Evolutionary conservation across 139 green algal genomes (phyloP), one percentile per base, ranked within the genome.

Genomic region (Chlorella vulgaris): DNA sequence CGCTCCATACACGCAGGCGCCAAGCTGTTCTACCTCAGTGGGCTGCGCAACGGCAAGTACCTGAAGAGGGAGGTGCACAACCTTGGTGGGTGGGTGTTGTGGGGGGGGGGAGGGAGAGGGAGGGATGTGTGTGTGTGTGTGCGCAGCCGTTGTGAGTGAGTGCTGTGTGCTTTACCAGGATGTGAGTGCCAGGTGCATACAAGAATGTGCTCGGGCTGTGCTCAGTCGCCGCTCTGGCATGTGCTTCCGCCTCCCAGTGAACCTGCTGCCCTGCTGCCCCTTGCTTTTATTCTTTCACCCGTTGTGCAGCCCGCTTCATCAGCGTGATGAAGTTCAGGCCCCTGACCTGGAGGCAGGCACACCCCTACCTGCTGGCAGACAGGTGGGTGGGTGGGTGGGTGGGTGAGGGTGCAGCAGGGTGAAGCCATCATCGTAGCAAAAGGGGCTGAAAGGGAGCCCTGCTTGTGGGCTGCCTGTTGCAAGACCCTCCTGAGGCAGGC

Each of bases 11-110:
- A 15, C 36, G n/a, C 86, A 88, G 88, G 96, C 21, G 96, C 97
- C 67, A 99, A 99, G 91, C 93, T 99, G 47, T 99, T 99, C 83
- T 99, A 99, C 90, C 87, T 99, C 2, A 93, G 80, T 24, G 95
- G 96, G 74, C 90, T 98, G 67, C 91, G 92, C 75, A 89, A 98
- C 78, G 93, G 94, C 73, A 90, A 90, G 83, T 97, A 97, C 83
- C 83, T 95, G 58, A 92, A 97, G 78, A 89, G 94, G 1, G 94
- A 97, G 89, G 87, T 98, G 24, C 87, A 97, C 50, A 99, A 99
- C 88, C 88, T 99, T 66, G 97, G 73, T 79, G 73, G 68, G 55
- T n/a, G 8, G 55, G 55, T 28, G 55, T 28, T 15, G 55, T 65
- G 55, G 55, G 55, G 21, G 15, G 55, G 55, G 55, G 55, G 5